Conservation (phyloP, 306 rosid species). For the Cucurbita ficifolia region DNA sequence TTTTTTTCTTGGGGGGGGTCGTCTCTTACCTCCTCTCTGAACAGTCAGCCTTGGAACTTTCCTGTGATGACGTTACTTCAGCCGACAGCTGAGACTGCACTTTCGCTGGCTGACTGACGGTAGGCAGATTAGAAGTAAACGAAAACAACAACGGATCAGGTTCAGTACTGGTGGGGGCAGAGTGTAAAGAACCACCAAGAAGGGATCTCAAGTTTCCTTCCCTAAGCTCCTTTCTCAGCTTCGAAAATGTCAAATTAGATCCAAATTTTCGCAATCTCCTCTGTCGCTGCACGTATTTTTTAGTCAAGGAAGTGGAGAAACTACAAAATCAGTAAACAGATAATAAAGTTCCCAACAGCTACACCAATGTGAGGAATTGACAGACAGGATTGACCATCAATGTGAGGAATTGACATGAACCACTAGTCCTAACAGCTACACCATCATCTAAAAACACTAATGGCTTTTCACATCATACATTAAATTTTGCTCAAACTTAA, state of each 20-base stretch:
- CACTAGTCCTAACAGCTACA: background rate
- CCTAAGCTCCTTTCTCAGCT: slow-evolving; percentile 62
- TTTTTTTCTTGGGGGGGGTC: no score
- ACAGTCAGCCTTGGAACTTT: slow-evolving; percentile 24
- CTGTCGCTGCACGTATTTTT: slow-evolving; percentile 65
- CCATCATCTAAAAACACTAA: background rate
- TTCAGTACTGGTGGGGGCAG: slow-evolving; percentile 39
- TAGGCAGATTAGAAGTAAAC: slow-evolving; percentile 50
- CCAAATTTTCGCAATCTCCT: slow-evolving; percentile 57
- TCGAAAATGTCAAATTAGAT: slow-evolving; percentile 44
- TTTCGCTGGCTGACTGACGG: slow-evolving; percentile 25
- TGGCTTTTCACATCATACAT: background rate
- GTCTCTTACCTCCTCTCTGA: slow-evolving; percentile 13
- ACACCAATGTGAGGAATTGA: no score
- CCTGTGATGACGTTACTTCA: slow-evolving; percentile 27
- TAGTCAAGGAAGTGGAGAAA: slow-evolving; percentile 36
- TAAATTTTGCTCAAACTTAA: background rate
- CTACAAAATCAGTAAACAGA: background rate
- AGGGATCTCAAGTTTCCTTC: slow-evolving; percentile 73
- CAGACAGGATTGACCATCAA: background rate
- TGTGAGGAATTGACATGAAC: background rate
- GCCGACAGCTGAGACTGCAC: slow-evolving; percentile 23
- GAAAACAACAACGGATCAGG: slow-evolving; percentile 78
- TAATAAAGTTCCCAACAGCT: background rate
- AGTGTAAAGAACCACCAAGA: slow-evolving; percentile 56